Evolutionary conservation across 2,329 filamentous ascomycete species (phyloP), one percentile per base, ranked within the genome.

Genomic region (Chalara sp.): DNA sequence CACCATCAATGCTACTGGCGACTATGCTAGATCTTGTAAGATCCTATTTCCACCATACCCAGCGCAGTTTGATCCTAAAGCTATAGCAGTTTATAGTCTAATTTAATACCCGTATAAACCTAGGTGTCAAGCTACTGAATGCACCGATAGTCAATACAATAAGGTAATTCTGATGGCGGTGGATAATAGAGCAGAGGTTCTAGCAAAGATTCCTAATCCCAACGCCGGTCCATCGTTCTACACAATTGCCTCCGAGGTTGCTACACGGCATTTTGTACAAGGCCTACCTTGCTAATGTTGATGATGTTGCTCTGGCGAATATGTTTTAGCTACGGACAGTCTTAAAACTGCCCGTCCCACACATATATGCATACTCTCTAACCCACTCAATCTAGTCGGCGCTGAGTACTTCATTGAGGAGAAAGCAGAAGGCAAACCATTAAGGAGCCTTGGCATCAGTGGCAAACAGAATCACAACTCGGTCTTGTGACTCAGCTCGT

Each of bases 381-480:
- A 55, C 43, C 31, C 49, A 53, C 32, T 39, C 32, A 56, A 56
- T 54, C 55, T 53, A 42, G 57, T 59, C 6, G 57, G 57, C 29
- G 52, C 50, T 29, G 55, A 57, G 44, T 59, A 59, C 35, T 57
- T 59, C 33, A 51, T 57, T 40, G 52, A 57, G 48, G 57, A 68
- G 45, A 67, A 65, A 56, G 58, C 62, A 28, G 40, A 46, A 21
- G 63, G 66, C 32, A 52, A 59, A 37, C 54, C 54, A 33, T 60
- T 68, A 21, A 57, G 63, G 6, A 61, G 52, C 44, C 53, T 66
- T 68, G 62, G 65, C 47, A 56, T 49, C 49, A 61, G 7, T 66
- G 58, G 61, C 39, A 57, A 48, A 57, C 53, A 44, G 46, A 61
- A 47, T 44, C 50, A 40, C 62, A 65, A 53, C 48, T 63, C 1